Evolutionary conservation across 2,329 filamentous ascomycete species (phyloP).

Genomic region (Colletotrichum noveboracense): DNA sequence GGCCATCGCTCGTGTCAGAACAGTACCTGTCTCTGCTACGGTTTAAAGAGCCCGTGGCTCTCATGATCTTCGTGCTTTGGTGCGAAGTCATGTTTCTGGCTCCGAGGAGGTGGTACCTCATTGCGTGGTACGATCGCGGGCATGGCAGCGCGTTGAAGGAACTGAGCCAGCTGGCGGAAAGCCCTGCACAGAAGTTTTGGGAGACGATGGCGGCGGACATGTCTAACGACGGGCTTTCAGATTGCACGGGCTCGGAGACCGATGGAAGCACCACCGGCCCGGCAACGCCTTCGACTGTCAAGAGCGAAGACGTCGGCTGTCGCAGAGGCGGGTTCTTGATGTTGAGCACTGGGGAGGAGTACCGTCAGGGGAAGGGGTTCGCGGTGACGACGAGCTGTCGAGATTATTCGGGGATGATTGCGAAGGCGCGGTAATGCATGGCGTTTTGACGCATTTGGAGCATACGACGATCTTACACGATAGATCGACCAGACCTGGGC

Average conservation of each 20-base stretch:
- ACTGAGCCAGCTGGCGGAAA: background rate
- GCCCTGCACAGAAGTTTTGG: constrained; percentile 11
- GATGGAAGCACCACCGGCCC: background rate
- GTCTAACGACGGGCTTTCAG: background rate
- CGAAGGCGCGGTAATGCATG: background rate
- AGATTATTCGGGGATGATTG: background rate
- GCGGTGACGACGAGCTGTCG: background rate
- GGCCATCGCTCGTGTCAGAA: constrained; percentile 18
- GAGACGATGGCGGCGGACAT: background rate
- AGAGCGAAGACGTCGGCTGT: background rate
- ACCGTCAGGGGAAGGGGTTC: background rate
- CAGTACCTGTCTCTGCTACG: constrained; percentile 10
- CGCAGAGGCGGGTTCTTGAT: background rate
- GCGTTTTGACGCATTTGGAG: background rate
- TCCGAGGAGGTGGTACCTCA: constrained; percentile 14
- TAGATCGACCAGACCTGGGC: background rate
- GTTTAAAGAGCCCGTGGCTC: constrained; percentile 11
- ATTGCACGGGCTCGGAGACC: background rate
- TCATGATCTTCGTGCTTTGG: constrained; percentile 20
- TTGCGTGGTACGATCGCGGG: constrained; percentile 15
- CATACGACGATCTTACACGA: background rate
- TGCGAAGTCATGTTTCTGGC: constrained; percentile 15
- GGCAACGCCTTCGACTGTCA: background rate
- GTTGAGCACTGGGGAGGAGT: constrained; percentile 9
- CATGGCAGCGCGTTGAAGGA: background rate